Evolutionary conservation across 257 asterid genomes (phyloP), one percentile per base, ranked within the genome.

Genomic region (Datura wrightii): DNA sequence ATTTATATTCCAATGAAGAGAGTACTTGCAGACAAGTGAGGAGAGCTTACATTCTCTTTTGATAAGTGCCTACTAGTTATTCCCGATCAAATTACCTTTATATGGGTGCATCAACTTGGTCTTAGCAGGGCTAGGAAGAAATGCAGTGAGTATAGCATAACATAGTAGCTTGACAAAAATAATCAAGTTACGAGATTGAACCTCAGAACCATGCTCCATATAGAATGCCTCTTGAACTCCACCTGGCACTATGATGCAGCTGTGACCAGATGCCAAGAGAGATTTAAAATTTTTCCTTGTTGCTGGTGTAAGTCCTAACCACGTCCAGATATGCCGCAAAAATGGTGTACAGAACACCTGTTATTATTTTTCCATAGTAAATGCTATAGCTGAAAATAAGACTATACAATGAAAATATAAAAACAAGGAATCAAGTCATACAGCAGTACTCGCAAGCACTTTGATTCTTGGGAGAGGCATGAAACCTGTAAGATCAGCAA

Each of bases 141-240:
- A 74, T 24, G 8, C 9, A 0, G 82, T 6, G 8, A 50, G 24
- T 31, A 48, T 5, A 48, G 14, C 82, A 76, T 50, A 31, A 31
- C 24, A 76, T 13, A 31, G n/a, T 3, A 4, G 46, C 59, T 24
- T 31, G 62, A 14, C 24, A 76, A 50, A 4, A 6, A 52, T 15
- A 76, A 76, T 76, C 62, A 24, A 76, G 82, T 50, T 50, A 50
- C 5, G 3, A 53, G 82, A 60, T 72, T 62, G 79, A 86, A 97
- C 99, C 99, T 97, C 99, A 41, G 95, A 93, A 59, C 90, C 93
- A 85, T 82, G 97, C 87, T 97, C 96, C 98, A 97, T 97, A 79
- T 86, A 89, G 59, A 85, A 89, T 80, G 96, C 87, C 92, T 97
- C 99, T 86, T 92, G 97, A 83, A 92, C 94, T 63, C 99, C 99